phyloP scores from a whole-genome alignment of 2,329 filamentous ascomycete genomes.

The Stachybotrys echinatus region DNA sequence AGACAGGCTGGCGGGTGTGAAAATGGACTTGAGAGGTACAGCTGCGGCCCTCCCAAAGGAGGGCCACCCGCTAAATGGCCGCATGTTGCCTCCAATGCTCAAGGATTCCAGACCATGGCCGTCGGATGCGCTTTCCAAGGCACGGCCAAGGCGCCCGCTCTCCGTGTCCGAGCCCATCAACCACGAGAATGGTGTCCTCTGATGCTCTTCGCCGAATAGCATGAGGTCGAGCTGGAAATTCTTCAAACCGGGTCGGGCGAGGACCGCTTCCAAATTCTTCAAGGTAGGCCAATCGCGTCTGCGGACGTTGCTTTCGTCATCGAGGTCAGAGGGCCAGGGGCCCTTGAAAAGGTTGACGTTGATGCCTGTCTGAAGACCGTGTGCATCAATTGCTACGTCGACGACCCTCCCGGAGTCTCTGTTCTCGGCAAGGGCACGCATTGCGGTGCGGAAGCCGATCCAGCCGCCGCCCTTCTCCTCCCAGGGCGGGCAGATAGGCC shows the following conservation, averaged over 20 bases:
- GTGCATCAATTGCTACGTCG: constrained; percentile 27
- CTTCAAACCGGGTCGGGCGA: background rate
- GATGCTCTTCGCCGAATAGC: background rate
- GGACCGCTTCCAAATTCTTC: background rate
- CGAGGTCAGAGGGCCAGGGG: too few species aligned
- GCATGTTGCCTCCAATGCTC: background rate
- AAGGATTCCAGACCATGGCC: background rate
- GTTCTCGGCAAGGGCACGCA: constrained; percentile 16
- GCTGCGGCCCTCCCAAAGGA: background rate
- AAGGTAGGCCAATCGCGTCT: too few species aligned
- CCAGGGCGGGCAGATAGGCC: constrained; percentile 3
- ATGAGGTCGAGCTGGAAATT: background rate
- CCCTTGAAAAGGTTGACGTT: constrained; percentile 9
- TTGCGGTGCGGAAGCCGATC: constrained; percentile 24
- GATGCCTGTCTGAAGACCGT: constrained; percentile 21
- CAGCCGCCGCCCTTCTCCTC: constrained; percentile 13
- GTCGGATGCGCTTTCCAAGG: background rate
- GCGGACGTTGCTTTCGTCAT: too few species aligned
- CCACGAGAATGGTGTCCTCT: background rate
- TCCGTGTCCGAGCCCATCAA: background rate
- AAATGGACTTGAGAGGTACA: background rate
- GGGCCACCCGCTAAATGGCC: background rate
- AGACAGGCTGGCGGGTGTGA: background rate
- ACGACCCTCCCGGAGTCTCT: constrained; percentile 15
- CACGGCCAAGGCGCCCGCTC: background rate